These are phyloP conservation scores for Barnettozyma vustinii DNA, from an alignment of 805 yeast genomes.

Conservation along the genomic window DNA sequence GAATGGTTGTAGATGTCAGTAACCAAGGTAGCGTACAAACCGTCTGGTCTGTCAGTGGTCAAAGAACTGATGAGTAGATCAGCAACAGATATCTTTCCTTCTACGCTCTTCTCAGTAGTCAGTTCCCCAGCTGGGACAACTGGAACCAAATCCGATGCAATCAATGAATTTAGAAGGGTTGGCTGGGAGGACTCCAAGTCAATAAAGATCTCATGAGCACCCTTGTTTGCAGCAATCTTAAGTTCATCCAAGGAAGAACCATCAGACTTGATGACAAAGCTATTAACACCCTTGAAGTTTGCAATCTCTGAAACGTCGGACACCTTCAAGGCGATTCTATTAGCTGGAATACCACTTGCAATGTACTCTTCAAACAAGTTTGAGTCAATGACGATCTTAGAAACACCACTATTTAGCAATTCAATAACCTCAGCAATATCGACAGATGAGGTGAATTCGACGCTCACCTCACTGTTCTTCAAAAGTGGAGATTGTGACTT, in stretches of 20 bases:
- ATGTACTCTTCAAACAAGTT: conserved; percentile 29
- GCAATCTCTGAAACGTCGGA: conserved; percentile 4
- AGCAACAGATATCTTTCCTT: conserved; percentile 30
- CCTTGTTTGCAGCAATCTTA: conserved; percentile 15
- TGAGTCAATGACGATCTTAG: conserved; percentile 36
- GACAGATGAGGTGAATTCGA: conserved; percentile 22
- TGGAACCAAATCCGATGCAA: conserved; percentile 21
- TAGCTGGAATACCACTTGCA: conserved; percentile 45
- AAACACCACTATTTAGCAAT: conserved; percentile 58
- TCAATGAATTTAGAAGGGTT: conserved; percentile 16
- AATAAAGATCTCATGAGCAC: conserved; percentile 16
- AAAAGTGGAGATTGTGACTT: conserved; percentile 13
- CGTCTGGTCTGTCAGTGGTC: conserved; percentile 81
- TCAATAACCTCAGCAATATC: conserved; percentile 42
- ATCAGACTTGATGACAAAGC: conserved; percentile 19
- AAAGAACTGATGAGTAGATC: conserved; percentile 46
- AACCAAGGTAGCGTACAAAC: conserved; percentile 79
- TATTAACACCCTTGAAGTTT: conserved; percentile 8
- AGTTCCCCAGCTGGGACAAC: conserved; percentile 18
- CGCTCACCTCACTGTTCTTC: conserved; percentile 19
- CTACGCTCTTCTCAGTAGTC: conserved; percentile 14
- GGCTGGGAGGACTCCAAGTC: conserved; percentile 9
- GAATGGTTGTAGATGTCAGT: conserved; percentile 63
- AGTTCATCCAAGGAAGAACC: conserved; percentile 17
- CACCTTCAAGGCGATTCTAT: conserved; percentile 17